These are phyloP conservation scores for Eucommia ulmoides DNA, from an alignment of 257 asterid species.

Conservation along the genomic window DNA sequence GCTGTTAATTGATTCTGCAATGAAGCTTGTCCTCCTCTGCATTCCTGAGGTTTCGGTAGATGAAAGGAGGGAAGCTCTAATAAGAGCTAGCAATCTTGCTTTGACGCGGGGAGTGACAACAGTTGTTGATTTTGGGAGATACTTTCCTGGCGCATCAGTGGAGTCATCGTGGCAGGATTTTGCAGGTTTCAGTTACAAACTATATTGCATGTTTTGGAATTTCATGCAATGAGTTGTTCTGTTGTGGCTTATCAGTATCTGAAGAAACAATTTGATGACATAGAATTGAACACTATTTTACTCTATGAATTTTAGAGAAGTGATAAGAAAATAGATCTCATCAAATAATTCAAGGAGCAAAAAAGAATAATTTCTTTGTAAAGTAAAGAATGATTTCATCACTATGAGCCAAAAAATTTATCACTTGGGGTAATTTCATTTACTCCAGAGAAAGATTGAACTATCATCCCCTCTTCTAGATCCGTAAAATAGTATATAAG, in stretches of 20 bases:
- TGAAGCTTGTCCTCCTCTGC: conserved; percentile 60
- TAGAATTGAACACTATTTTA: no score
- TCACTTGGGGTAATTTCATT: not conserved
- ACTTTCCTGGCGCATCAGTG: conserved; percentile 64
- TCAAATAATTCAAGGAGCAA: not conserved
- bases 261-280: no score
- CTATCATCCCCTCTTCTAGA: no score
- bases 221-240: not conserved
- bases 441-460: not conserved
- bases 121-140: conserved; percentile 81
- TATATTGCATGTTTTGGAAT: conserved; percentile 3
- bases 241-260: no score
- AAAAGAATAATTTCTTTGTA: not conserved
- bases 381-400: not conserved
- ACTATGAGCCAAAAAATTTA: not conserved
- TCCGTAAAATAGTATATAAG: no score
- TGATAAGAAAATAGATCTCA: not conserved
- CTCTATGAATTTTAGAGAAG: not conserved
- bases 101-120: conserved; percentile 83
- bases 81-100: conserved; percentile 67
- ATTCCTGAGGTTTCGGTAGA: conserved; percentile 61
- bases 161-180: conserved; percentile 86
- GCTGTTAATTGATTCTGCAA: conserved; percentile 82
- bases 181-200: conserved; percentile 40
- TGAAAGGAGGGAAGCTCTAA: conserved; percentile 78